phyloP scores from a whole-genome alignment of 305 asterid genomes.

The Rubia peregrina region DNA sequence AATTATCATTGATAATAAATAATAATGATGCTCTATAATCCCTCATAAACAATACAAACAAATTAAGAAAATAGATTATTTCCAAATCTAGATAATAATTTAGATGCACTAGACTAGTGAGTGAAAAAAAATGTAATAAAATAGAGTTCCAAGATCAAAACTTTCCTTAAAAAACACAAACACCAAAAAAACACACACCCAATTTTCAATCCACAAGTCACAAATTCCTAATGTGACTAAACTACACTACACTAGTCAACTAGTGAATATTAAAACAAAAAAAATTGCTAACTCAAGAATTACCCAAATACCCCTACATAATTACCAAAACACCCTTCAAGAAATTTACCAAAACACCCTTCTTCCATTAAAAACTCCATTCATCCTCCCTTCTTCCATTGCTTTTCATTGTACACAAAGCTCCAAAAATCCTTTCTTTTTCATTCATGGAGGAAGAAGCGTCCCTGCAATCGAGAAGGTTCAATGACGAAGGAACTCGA shows the following conservation, averaged over 20 bases:
- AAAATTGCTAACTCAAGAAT: not conserved
- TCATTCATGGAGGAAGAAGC: slow-evolving; percentile 19
- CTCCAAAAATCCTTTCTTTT: not conserved
- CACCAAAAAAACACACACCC: slow-evolving; percentile 1
- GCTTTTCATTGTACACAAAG: not conserved
- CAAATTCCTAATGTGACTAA: slow-evolving; percentile 4
- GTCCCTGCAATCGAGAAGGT: slow-evolving; percentile 13
- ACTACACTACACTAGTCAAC: slow-evolving; percentile 7
- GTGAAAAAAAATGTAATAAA: not conserved
- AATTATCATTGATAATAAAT: not conserved
- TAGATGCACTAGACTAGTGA: not conserved
- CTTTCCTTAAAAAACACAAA: not conserved
- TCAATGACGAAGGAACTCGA: not conserved
- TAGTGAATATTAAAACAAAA: not conserved
- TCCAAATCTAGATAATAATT: not conserved
- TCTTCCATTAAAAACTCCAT: not conserved
- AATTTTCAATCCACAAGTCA: not conserved
- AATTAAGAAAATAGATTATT: not conserved
- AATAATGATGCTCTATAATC: not conserved
- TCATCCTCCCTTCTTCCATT: not conserved
- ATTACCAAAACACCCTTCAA: slow-evolving; percentile 4
- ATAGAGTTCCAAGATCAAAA: not conserved
- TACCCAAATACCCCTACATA: slow-evolving; percentile 3
- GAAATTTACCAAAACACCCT: slow-evolving; percentile 7
- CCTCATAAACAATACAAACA: not conserved